Evolutionary conservation across 176 grass and related monocot species (phyloP).

Genomic region (Oryza rufipogon): DNA sequence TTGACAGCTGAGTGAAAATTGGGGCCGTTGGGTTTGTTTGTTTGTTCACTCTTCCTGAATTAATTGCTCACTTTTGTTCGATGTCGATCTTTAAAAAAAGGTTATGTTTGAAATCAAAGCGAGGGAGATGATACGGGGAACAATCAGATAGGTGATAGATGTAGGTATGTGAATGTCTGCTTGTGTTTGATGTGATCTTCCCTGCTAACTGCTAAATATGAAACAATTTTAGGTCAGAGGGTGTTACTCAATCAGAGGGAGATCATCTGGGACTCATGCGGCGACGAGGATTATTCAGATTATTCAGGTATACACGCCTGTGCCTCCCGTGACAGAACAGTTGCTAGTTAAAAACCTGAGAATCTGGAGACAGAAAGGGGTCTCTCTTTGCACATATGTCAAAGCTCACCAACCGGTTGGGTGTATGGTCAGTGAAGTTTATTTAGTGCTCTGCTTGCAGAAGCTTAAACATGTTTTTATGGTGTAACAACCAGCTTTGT

Average conservation of each 20-base stretch:
- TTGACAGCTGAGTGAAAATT: not conserved
- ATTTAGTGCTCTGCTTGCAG: not conserved
- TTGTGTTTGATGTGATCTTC: slow-evolving; percentile 12
- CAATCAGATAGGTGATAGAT: not conserved
- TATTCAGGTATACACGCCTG: not conserved
- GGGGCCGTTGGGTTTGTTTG: not conserved
- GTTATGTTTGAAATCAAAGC: slow-evolving; percentile 14
- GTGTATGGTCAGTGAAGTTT: not conserved
- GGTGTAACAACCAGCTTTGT: not conserved
- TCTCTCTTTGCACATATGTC: not conserved
- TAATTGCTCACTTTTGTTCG: not conserved
- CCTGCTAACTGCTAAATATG: not conserved
- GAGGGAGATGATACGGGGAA: not conserved
- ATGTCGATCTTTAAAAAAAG: not conserved
- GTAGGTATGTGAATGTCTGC: not conserved
- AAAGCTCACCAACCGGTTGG: not conserved
- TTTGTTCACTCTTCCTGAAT: not conserved
- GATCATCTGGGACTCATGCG: not conserved
- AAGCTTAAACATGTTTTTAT: not conserved
- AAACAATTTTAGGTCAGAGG: slow-evolving; percentile 14
- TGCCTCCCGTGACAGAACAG: slow-evolving; percentile 22
- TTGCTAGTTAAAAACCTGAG: not conserved
- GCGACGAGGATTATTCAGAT: not conserved
- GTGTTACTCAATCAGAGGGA: not conserved
- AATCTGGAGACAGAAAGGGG: not conserved